Base-by-base conservation (phyloP, 192 early-diverging fungal species). In the Geranomyces michiganensis region DNA sequence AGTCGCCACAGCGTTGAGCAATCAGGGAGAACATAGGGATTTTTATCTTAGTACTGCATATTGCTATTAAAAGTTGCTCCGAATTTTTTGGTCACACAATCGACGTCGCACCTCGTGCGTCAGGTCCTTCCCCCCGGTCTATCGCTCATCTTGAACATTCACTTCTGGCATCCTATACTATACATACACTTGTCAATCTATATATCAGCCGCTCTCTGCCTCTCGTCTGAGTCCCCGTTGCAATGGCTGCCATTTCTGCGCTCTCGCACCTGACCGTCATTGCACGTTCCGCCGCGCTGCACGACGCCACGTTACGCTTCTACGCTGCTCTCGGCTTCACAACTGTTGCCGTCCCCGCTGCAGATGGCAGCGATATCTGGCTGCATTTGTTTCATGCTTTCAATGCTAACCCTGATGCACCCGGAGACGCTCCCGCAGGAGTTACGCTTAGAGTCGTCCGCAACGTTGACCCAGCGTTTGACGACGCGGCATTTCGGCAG, bases 291-390 rank as follows among this genome's bases (percentile, higher is more conserved):
- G 49, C 43, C 33, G 31, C 31, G 14, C 44, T 68, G 51, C 78
- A 77, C 27, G 58, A 81, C 24, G 68, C 75, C 30, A 76, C 82
- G 0, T 61, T 88, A 14, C 64, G 66, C 10, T 90, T 90, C 70
- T 91, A 91, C 71, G 51, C 65, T 17, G 58, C 72, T 27, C 74
- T 91, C 43, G 90, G 90, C 10, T 87, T 90, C 59, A 74, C 72
- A 53, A 77, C 76, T 0, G 78, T 90, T 47, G 75, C 78, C 44
- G 66, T 74, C 27, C 68, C 85, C 17, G 71, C 75, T 49, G 55
- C 65, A n/a, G 78, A 82, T 24, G 56, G 71, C 19, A 70, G 65
- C 19, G 67, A 67, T 56, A 61, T 73, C 8, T 89, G 87, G 85
- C 78, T 92, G 49, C 86, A 87, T 59, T 69, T 89, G 53, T 88